Conservation (phyloP, 225 moss, liverwort and hornwort genomes). For the Physcomitrium patens region DNA sequence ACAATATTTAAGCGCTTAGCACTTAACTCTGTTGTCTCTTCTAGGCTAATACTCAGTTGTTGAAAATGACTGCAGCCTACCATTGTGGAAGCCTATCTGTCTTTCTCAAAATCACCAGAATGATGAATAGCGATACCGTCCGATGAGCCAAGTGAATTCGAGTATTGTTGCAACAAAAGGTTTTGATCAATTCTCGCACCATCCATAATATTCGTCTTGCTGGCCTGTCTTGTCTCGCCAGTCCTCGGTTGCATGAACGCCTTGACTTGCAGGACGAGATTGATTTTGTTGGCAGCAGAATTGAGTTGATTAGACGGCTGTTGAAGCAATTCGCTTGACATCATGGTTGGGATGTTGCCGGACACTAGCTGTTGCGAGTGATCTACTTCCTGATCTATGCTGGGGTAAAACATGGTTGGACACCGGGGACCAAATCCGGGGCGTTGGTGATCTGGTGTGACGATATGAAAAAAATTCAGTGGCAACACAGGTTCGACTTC, state of each 20-base stretch:
- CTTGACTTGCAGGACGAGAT: constrained; percentile 55
- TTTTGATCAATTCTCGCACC: constrained; percentile 33
- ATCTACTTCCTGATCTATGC: constrained; percentile 26
- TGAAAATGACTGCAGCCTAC: not conserved
- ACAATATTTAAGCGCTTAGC: constrained; percentile 1
- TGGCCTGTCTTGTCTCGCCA: constrained; percentile 16
- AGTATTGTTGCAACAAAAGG: constrained; percentile 26
- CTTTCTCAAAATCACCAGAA: constrained; percentile 34
- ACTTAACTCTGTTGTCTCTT: constrained; percentile 5
- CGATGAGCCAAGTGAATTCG: constrained; percentile 35
- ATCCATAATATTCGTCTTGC: constrained; percentile 24
- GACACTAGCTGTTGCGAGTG: constrained; percentile 25
- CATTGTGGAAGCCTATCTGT: constrained; percentile 26
- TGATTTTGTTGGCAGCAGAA: constrained; percentile 26
- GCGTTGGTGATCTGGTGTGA: constrained; percentile 48
- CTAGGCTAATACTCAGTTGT: constrained; percentile 2
- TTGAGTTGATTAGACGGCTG: constrained; percentile 19
- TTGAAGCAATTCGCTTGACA: constrained; percentile 1
- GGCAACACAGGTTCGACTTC: constrained; percentile 48
- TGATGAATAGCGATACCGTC: constrained; percentile 21
- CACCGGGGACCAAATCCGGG: constrained; percentile 56
- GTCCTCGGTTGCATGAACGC: constrained; percentile 49
- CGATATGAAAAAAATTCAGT: constrained; percentile 42
- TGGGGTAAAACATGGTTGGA: constrained; percentile 12
- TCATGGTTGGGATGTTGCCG: constrained; percentile 2